Evolutionary conservation across 2,329 filamentous ascomycete species (phyloP).

Genomic region (Fusarium sp.): DNA sequence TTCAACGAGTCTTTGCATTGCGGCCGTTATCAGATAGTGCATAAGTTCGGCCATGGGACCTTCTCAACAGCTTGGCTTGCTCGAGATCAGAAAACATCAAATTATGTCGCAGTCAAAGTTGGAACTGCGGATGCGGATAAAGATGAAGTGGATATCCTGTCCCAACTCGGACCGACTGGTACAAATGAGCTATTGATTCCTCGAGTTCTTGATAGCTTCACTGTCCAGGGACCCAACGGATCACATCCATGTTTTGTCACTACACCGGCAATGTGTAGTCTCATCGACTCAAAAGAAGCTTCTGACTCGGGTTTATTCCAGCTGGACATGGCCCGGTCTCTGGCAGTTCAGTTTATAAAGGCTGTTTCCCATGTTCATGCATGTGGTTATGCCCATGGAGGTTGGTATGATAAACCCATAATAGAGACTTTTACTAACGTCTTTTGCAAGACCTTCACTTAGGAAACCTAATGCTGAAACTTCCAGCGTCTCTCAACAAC

Average conservation of each 20-base stretch:
- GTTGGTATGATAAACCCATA: conserved; percentile 8
- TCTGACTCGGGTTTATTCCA: conserved; percentile 40
- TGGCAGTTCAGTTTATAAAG: conserved; percentile 48
- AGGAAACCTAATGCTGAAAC: conserved; percentile 52
- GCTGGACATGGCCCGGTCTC: conserved; percentile 45
- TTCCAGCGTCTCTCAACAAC: conserved; percentile 35
- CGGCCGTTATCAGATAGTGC: conserved; percentile 44
- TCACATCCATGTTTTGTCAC: conserved; percentile 48
- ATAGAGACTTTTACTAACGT: background rate
- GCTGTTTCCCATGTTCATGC: conserved; percentile 49
- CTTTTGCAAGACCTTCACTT: conserved; percentile 47
- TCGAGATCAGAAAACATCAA: conserved; percentile 36
- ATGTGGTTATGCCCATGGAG: conserved; percentile 51
- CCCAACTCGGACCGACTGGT: conserved; percentile 4
- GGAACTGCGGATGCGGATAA: conserved; percentile 44
- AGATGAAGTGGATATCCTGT: conserved; percentile 45
- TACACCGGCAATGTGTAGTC: conserved; percentile 44
- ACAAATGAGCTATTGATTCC: conserved; percentile 26
- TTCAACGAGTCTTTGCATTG: conserved; percentile 52
- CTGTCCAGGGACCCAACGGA: conserved; percentile 47
- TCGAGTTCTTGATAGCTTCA: conserved; percentile 43
- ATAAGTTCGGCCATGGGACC: conserved; percentile 49
- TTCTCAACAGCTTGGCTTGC: conserved; percentile 54
- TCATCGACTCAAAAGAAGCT: conserved; percentile 39
- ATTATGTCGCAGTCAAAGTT: conserved; percentile 53